Conservation (phyloP, 1,284 basidiomycete genomes). For the Ustilago hordei region DNA sequence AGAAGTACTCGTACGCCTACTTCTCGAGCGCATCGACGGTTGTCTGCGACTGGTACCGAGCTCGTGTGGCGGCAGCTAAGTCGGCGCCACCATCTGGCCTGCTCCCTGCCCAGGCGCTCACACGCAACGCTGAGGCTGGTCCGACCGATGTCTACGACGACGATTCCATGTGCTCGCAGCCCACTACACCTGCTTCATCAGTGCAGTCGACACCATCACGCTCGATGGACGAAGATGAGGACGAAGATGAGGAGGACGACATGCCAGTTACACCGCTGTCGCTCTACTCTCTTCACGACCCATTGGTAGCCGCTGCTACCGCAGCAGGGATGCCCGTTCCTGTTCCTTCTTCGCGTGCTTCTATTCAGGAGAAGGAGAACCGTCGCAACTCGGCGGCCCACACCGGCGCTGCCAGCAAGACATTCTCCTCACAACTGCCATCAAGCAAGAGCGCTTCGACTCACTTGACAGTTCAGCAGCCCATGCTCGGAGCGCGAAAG, state of each 20-base stretch:
- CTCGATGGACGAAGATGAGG: slow-evolving; percentile 65
- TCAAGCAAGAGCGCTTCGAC: slow-evolving; percentile 38
- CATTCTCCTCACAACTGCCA: slow-evolving; percentile 18
- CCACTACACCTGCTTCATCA: slow-evolving; percentile 59
- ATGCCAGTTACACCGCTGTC: slow-evolving; percentile 68
- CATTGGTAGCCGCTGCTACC: slow-evolving; percentile 49
- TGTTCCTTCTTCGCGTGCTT: slow-evolving; percentile 36
- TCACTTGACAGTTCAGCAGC: slow-evolving; percentile 42
- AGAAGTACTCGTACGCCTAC: slow-evolving; percentile 96
- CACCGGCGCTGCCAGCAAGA: slow-evolving; percentile 10
- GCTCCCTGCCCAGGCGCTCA: slow-evolving; percentile 50
- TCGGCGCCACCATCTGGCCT: slow-evolving; percentile 35
- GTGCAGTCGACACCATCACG: slow-evolving; percentile 66
- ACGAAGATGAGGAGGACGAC: slow-evolving; percentile 66
- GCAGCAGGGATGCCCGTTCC: slow-evolving; percentile 42
- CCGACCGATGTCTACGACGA: slow-evolving; percentile 54
- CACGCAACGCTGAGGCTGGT: slow-evolving; percentile 33
- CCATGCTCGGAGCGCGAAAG: slow-evolving; percentile 35
- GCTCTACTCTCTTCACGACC: slow-evolving; percentile 65
- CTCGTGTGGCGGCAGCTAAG: slow-evolving; percentile 31
- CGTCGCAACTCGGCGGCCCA: slow-evolving; percentile 15
- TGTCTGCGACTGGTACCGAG: slow-evolving; percentile 88
- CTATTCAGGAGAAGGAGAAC: slow-evolving; percentile 39
- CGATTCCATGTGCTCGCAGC: slow-evolving; percentile 60
- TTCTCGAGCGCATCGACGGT: slow-evolving; percentile 93